Base-by-base conservation (phyloP, 805 yeast species). In the Millerozyma acaciae region DNA sequence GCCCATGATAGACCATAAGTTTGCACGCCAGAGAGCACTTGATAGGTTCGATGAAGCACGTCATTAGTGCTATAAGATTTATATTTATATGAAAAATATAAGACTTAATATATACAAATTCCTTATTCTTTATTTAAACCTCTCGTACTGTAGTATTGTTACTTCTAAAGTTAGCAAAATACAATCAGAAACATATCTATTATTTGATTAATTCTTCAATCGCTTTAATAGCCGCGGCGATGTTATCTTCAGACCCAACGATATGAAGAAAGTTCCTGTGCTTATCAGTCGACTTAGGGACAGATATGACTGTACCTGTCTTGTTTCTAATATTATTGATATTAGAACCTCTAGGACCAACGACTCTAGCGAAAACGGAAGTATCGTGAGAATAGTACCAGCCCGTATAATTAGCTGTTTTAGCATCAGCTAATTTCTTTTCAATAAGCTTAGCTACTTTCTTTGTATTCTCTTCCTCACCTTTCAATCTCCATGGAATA, bases 271-370 rank as follows among this genome's bases (percentile, higher is more conserved):
- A 73, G 38, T 79, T 70, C 42, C 67, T 62, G 40, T 70, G 50
- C 40, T 69, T 63, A 40, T 78, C 83, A 29, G 55, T 57, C 28
- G 62, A 61, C 56, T 76, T 76, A 45, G 93, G 94, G 34, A 84
- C 76, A 31, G 69, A 66, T 40, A 84, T 73, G 37, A 74, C 68
- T 23, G 82, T 68, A 13, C 74, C 76, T 14, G 83, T 65, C 37
- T 69, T 62, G 17, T 64, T 62, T 63, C 93, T 78, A 38, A 85
- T 70, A 43, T 62, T 61, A 48, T 72, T 76, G 51, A 86, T 67
- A 40, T 74, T 77, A 21, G 78, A 60, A 29, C 96, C 96, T 45
- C 76, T 80, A 10, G 86, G 78, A 6, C 96, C 96, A 42, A 87
- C 75, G 33, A 86, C 66, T 53, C 69, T 74, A 37, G 81, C 73